Evolutionary conservation across 805 yeast genomes (phyloP).

Genomic region (Myxozyma sirexii): DNA sequence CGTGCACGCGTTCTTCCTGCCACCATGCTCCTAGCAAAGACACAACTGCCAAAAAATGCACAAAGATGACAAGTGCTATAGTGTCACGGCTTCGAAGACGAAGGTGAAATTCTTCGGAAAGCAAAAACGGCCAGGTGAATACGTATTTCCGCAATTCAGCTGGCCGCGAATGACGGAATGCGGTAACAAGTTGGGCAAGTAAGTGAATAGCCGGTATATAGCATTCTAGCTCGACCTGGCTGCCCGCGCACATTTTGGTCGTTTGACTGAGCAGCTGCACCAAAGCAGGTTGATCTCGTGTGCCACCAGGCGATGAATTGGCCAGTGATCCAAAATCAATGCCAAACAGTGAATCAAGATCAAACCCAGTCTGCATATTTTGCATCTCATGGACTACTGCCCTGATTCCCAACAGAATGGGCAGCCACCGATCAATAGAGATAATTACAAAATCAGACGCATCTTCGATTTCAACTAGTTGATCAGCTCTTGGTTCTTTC

Average conservation of each 20-base stretch:
- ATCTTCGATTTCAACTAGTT: neutral
- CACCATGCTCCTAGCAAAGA: conserved; percentile 32
- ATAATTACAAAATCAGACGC: conserved; percentile 6
- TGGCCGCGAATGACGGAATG: conserved; percentile 25
- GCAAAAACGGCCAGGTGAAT: conserved; percentile 33
- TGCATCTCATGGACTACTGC: conserved; percentile 33
- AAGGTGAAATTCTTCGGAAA: conserved; percentile 23
- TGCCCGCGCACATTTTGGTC: neutral
- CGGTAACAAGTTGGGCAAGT: conserved; percentile 24
- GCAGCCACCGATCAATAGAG: conserved; percentile 33
- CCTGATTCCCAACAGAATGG: conserved; percentile 29
- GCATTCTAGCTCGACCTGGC: conserved; percentile 18
- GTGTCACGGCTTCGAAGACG: conserved; percentile 25
- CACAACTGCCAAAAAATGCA: conserved; percentile 28
- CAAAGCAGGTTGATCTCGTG: conserved; percentile 10
- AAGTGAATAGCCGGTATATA: conserved; percentile 25
- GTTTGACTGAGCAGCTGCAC: conserved; percentile 1
- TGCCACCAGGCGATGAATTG: conserved; percentile 8
- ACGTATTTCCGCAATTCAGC: conserved; percentile 34
- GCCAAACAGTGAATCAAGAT: conserved; percentile 30
- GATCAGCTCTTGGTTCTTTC: neutral
- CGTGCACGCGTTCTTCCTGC: conserved; percentile 34
- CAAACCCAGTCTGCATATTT: conserved; percentile 23
- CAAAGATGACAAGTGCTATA: conserved; percentile 26
- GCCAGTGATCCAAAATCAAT: conserved; percentile 25